phyloP scores from a whole-genome alignment of 495 filamentous ascomycete species.

The Daldinia grandis region DNA sequence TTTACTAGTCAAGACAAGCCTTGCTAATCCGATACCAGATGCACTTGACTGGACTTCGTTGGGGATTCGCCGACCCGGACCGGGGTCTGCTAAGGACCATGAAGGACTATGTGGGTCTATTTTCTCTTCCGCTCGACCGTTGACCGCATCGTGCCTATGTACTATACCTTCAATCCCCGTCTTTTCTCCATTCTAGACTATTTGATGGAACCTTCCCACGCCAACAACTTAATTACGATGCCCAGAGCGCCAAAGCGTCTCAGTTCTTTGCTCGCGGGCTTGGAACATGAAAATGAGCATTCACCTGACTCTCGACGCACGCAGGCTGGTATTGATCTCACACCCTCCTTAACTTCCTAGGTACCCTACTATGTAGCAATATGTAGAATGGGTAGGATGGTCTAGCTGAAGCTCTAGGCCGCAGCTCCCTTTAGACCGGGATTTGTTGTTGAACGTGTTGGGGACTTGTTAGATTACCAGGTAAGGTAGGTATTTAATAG shows the following conservation, averaged over 20 bases:
- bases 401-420: conserved; percentile 16
- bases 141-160: conserved; percentile 27
- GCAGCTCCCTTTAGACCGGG: conserved; percentile 37
- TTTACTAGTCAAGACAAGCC: conserved; percentile 19
- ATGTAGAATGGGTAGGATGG: conserved; percentile 27
- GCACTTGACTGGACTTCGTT: conserved; percentile 30
- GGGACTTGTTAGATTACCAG: conserved; percentile 5
- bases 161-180: conserved; percentile 2
- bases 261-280: conserved; percentile 3
- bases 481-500: neutral
- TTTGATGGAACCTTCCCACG: conserved; percentile 17
- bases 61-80: conserved; percentile 36
- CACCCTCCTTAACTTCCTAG: conserved; percentile 26
- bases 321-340: conserved; percentile 35
- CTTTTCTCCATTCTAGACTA: conserved; percentile 26
- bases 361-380: conserved; percentile 24
- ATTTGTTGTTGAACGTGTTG: conserved; percentile 13
- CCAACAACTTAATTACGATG: conserved; percentile 9
- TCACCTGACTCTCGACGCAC: conserved; percentile 39
- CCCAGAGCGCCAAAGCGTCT: conserved; percentile 13
- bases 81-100: conserved; percentile 14
- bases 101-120: conserved; percentile 34
- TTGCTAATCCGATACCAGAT: conserved; percentile 23
- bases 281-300: neutral
- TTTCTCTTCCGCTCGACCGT: conserved; percentile 46